Base-by-base conservation (phyloP, 2,329 filamentous ascomycete species). In the Penicillium sp. region DNA sequence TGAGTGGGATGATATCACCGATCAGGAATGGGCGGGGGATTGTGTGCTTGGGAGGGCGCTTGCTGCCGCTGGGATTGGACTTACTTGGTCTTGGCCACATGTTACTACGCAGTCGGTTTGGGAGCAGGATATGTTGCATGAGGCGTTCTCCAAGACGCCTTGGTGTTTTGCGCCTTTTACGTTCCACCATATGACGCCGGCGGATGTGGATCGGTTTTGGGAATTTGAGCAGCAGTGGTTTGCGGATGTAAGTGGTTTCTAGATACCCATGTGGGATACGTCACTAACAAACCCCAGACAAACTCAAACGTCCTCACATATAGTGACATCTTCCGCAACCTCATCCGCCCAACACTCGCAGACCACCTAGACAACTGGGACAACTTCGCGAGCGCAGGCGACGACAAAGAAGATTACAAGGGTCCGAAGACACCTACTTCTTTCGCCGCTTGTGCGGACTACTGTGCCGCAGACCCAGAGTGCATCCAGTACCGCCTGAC, bases 11-110 rank as follows among this genome's bases (percentile, higher is more conserved):
- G 66, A 70, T 7, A 71, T 73, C 44, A 81, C 80, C 1, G 67
- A 61, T 4, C 58, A 49, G 3, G 72, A 79, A 56, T 78, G 75
- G 70, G 79, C 79, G 1, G 78, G 78, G 1, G 78, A 81, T 57
- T 78, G 78, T 35, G 73, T 82, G 4, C 70, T 82, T 12, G 75
- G 75, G 3, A 78, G 75, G 56, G 73, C 75, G 15, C 61, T 82
- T 5, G 53, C 61, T 2, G 75, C 80, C 48, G 68, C 76, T 1
- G 76, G 75, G 17, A 68, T 82, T 15, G 65, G 64, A 4, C 66
- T 81, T 47, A 69, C 70, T 8, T 68, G 64, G 64, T 64, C 66
- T 21, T 69, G 64, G 67, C 67, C 68, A 2, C 61, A 66, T 53
- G 51, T 69, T 38, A 63, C 61, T 6, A 60, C 57, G 1, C 48